A percentile compares a stretch with the other conserved stretches of the same genome.
These are phyloP conservation scores for Pistacia vera DNA, from an alignment of 345 rosid species.

Conservation along the genomic window DNA sequence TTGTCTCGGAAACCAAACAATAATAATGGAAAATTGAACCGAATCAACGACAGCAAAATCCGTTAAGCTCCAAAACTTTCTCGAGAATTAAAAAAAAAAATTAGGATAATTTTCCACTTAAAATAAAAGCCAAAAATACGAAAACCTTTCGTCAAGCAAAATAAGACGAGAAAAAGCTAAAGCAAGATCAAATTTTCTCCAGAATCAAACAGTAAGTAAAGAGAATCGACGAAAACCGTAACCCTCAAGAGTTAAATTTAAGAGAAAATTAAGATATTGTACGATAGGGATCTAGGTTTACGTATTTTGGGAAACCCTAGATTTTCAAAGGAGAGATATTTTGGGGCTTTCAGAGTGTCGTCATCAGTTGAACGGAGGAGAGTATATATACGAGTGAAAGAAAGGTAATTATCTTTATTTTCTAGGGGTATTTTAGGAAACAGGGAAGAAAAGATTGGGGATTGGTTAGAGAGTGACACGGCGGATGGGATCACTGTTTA, in stretches of 20 bases:
- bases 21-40: neutral
- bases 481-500: neutral
- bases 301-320: conserved; percentile 19
- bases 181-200: neutral
- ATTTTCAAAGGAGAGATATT: neutral
- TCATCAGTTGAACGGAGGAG: neutral
- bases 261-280: neutral
- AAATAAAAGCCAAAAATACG: neutral
- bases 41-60: neutral
- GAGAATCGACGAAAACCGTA: neutral
- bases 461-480: conserved; percentile 4
- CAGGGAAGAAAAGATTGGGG: neutral
- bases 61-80: neutral
- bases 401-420: neutral
- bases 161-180: neutral
- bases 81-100: conserved; percentile 1
- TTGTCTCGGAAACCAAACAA: neutral
- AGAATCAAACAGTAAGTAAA: neutral
- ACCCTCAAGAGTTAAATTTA: conserved; percentile 2
- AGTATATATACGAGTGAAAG: neutral
- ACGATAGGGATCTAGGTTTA: conserved; percentile 3
- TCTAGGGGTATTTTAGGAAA: neutral
- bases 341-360: neutral
- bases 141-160: conserved; percentile 4
- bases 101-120: neutral